These are phyloP conservation scores for Pyrenophora graminea DNA, from an alignment of 2,329 filamentous ascomycete genomes.

Conservation along the genomic window DNA sequence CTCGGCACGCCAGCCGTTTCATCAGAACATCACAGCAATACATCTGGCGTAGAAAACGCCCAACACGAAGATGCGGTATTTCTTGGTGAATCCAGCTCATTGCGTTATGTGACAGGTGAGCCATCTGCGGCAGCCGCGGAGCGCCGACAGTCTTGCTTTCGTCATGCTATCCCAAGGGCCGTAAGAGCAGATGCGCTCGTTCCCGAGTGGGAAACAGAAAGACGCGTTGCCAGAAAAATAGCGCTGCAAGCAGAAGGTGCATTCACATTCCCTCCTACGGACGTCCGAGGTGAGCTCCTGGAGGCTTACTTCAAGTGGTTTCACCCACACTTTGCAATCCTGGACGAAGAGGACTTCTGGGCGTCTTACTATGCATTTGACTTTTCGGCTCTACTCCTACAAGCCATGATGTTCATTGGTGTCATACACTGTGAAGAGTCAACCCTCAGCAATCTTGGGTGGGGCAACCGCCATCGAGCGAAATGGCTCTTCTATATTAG, in stretches of 20 bases:
- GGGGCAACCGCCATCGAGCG: conserved; percentile 55
- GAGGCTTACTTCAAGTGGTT: conserved; percentile 62
- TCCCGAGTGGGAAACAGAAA: conserved; percentile 43
- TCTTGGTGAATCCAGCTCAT: conserved; percentile 54
- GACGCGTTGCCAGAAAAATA: conserved; percentile 43
- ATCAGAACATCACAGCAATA: conserved; percentile 13
- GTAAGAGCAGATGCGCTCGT: conserved; percentile 42
- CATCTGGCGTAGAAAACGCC: conserved; percentile 20
- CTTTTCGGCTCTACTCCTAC: conserved; percentile 56
- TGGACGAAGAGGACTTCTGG: conserved; percentile 54
- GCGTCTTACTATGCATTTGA: conserved; percentile 47
- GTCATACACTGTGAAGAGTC: conserved; percentile 58
- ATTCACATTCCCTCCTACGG: conserved; percentile 53
- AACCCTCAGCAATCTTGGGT: conserved; percentile 52
- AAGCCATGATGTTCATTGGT: conserved; percentile 61
- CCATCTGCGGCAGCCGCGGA: conserved; percentile 38
- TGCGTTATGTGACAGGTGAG: conserved; percentile 53
- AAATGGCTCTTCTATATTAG: conserved; percentile 57
- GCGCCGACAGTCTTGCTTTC: conserved; percentile 20
- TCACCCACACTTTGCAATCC: conserved; percentile 60
- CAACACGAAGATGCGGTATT: conserved; percentile 44
- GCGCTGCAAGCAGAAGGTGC: conserved; percentile 48
- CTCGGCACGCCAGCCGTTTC: conserved; percentile 18
- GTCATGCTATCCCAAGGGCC: conserved; percentile 42
- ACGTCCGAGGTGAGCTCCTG: conserved; percentile 51